Evolutionary conservation across 768 basidiomycete genomes (phyloP), one percentile per base, ranked within the genome.

Genomic region (Termitomyces sp.): DNA sequence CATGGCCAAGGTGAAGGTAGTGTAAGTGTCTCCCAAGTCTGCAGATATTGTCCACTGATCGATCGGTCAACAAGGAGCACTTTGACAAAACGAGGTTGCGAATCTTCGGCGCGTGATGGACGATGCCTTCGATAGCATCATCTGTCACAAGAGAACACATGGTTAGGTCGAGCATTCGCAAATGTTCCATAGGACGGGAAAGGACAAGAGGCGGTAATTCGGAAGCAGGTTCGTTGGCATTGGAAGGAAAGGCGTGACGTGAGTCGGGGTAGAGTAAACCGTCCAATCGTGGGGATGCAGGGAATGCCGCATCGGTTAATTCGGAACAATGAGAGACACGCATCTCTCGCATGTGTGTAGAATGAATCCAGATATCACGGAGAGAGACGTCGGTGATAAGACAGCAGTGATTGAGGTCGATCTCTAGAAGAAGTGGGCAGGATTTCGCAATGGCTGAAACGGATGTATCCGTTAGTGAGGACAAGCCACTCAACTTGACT

Each of bases 1-100:
- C 91, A 77, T 99, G 96, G 7, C 95, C 97, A 44, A 98, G 82
- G 73, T 99, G 97, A 38, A 99, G 83, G 71, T 96, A 94, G 71
- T 98, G 97, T 38, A 99, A 73, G 71, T 95, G 86, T 71, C 91
- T 90, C n/a, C 96, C 96, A 18, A 99, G 81, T 69, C 80, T 81
- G 72, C 92, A 92, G 38, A 98, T 91, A 61, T 84, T 89, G 66
- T 90, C 88, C 40, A 98, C 85, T 2, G 91, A 83, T 60, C 82
- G 83, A 75, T 96, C 93, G 7, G 94, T 93, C 68, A 97, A 77
- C 48, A 84, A 72, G 11, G 74, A 71, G 70, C 95, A 97, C 72
- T 96, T 96, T 48, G 94, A 92, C 50, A 97, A 75, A 48, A 94
- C 91, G 42, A 97, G 78, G 66, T 89, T 92, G 62, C 95, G 85